Evolutionary conservation across 805 yeast species (phyloP), one percentile per base, ranked within the genome.

Genomic region (Lipomyces yamadae): DNA sequence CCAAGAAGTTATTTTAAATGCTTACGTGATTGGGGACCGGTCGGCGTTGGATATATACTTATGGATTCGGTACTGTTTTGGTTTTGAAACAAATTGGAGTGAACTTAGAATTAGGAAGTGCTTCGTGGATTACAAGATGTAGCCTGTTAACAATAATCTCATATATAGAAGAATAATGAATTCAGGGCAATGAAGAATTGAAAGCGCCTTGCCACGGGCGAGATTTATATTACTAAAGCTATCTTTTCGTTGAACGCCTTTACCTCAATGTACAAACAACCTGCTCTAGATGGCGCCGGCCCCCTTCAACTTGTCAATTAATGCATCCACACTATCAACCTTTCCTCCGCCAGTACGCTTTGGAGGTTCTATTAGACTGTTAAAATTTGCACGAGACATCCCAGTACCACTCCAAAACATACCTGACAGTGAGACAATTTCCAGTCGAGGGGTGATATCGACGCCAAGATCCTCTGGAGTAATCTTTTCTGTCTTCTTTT

Each of bases 401-500:
- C 34, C n/a, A 24, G 29, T 24, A 29, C 6, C 53, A n/a, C 11
- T 8, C 4, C 33, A 55, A 34, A 52, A 1, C 66, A 11, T 58
- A 63, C 66, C 66, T 72, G 87, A 87, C 15, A 95, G 88, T 76
- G 87, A 85, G 66, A 91, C 75, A 2, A 87, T 82, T 76, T 90
- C 87, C 67, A 93, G 79, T 74, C 94, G 85, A 48, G 85, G 84
- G 39, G 84, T 77, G 10, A 86, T 76, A 56, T 88, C 90, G 42
- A 89, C 83, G n/a, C 88, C 90, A 67, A 91, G 84, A 73, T 90
- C 96, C n/a, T 76, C 81, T 29, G 88, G 78, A 78, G 81, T 84
- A 78, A 85, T 77, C 75, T 86, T 82, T 73, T 87, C 91, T 77
- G 93, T 82, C 3, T 97, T 97, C 83, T 92, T 93, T 86, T 93